Evolutionary conservation across 805 yeast genomes (phyloP).

Genomic region (Brettanomyces custersianus): DNA sequence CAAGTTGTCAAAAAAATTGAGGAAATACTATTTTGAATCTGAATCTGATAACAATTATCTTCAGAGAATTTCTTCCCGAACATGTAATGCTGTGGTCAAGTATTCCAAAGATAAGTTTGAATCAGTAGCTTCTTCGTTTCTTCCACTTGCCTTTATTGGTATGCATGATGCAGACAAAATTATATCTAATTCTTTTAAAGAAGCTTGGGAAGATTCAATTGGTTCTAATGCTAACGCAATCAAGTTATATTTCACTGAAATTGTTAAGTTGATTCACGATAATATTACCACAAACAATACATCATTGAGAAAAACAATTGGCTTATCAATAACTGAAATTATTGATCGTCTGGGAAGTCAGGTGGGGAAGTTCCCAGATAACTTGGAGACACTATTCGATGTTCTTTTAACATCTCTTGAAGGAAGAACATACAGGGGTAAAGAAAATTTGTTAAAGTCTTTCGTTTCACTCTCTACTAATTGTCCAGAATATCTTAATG

Average conservation of each 20-base stretch:
- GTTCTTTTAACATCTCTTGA: slow-evolving; percentile 50
- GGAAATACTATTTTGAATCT: slow-evolving; percentile 47
- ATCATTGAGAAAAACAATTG: slow-evolving; percentile 59
- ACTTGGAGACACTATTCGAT: slow-evolving; percentile 33
- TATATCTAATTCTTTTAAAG: slow-evolving; percentile 41
- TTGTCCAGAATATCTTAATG: slow-evolving; percentile 28
- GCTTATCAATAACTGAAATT: slow-evolving; percentile 54
- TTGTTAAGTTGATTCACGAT: slow-evolving; percentile 39
- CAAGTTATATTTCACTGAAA: slow-evolving; percentile 61
- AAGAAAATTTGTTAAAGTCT: slow-evolving; percentile 66
- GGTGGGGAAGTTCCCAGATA: slow-evolving; percentile 9
- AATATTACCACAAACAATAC: slow-evolving; percentile 53
- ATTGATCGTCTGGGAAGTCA: slow-evolving; percentile 34
- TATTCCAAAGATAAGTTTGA: slow-evolving; percentile 63
- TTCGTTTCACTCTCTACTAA: slow-evolving; percentile 49
- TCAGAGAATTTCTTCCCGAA: slow-evolving; percentile 47
- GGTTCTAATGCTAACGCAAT: slow-evolving; percentile 67
- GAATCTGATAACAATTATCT: slow-evolving; percentile 18
- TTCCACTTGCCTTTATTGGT: slow-evolving; percentile 77
- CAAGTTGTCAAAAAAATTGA: slow-evolving; percentile 43
- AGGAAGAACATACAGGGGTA: slow-evolving; percentile 87
- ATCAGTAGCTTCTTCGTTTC: slow-evolving; percentile 48
- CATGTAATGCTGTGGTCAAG: slow-evolving; percentile 57
- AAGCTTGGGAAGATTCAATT: slow-evolving; percentile 72
- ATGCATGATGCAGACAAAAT: slow-evolving; percentile 49